Percentiles rank a stretch among this genome's conserved stretches.
phyloP scores from a whole-genome alignment of 805 yeast genomes.

The Saturnispora halmiae region DNA sequence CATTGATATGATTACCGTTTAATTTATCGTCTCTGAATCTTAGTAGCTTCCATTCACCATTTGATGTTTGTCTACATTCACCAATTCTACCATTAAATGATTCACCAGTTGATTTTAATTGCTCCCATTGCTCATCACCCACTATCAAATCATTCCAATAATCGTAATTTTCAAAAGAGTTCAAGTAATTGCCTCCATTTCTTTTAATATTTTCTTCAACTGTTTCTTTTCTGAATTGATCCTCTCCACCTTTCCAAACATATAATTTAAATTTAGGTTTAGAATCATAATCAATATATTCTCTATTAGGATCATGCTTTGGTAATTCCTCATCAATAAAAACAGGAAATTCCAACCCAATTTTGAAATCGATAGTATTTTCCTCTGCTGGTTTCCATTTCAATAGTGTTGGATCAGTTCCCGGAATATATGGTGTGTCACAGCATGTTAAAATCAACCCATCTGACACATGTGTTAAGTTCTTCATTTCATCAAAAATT shows the following conservation, averaged over 20 bases:
- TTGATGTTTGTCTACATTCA: slow-evolving; percentile 65
- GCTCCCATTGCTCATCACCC: slow-evolving; percentile 71
- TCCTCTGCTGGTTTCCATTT: slow-evolving; percentile 98
- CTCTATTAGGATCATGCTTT: slow-evolving; percentile 56
- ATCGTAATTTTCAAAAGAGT: slow-evolving; percentile 39
- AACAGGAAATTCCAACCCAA: slow-evolving; percentile 51
- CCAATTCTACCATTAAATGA: slow-evolving; percentile 85
- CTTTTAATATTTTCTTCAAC: slow-evolving; percentile 29
- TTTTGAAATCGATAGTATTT: slow-evolving; percentile 82
- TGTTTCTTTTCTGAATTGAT: slow-evolving; percentile 26
- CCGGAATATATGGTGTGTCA: slow-evolving; percentile 75
- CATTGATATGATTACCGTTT: slow-evolving; percentile 76
- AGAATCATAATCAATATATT: slow-evolving; percentile 73
- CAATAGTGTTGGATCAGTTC: slow-evolving; percentile 77
- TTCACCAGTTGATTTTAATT: slow-evolving; percentile 56
- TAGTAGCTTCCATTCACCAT: slow-evolving; percentile 71
- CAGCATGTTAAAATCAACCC: slow-evolving; percentile 92
- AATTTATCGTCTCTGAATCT: slow-evolving; percentile 90
- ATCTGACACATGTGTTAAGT: slow-evolving; percentile 80
- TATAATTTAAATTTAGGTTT: slow-evolving; percentile 61
- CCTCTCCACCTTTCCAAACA: slow-evolving; percentile 65
- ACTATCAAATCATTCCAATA: slow-evolving; percentile 58
- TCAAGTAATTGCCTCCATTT: slow-evolving; percentile 27
- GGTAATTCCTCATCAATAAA: slow-evolving; percentile 57
- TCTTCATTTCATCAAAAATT: slow-evolving; percentile 62